Evolutionary conservation across 2,329 filamentous ascomycete genomes (phyloP).

Genomic region (Clarireedia monteithiana): DNA sequence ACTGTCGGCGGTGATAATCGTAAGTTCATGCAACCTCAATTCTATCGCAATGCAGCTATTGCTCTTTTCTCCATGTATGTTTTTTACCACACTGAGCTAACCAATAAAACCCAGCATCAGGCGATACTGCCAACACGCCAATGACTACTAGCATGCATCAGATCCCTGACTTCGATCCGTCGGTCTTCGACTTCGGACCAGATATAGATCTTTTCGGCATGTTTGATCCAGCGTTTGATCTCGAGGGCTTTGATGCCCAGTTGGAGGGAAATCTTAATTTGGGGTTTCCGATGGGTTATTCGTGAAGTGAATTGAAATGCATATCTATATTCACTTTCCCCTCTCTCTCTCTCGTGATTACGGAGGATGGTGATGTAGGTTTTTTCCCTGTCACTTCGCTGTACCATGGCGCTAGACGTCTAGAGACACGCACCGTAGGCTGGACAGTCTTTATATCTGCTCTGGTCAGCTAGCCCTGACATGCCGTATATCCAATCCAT

Average conservation of each 20-base stretch:
- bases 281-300: constrained; percentile 10
- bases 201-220: constrained; percentile 21
- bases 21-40: too few relatives aligned
- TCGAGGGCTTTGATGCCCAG: constrained; percentile 20
- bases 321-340: neutral
- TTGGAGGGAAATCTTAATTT: constrained; percentile 19
- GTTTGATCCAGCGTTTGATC: constrained; percentile 22
- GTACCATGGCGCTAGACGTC: too few relatives aligned
- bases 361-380: neutral
- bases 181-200: constrained; percentile 14
- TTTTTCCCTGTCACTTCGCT: too few relatives aligned
- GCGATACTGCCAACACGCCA: neutral
- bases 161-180: constrained; percentile 15
- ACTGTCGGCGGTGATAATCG: too few relatives aligned
- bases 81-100: too few relatives aligned
- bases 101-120: neutral
- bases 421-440: too few relatives aligned
- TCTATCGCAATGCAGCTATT: too few relatives aligned
- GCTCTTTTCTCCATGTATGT: too few relatives aligned
- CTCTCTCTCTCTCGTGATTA: neutral
- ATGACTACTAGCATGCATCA: neutral
- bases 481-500: too few relatives aligned
- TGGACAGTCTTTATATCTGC: too few relatives aligned
- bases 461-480: too few relatives aligned
- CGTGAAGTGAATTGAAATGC: neutral